phyloP scores from a whole-genome alignment of 1,139 yeast genomes.

The Saccharomyces hybrid region DNA sequence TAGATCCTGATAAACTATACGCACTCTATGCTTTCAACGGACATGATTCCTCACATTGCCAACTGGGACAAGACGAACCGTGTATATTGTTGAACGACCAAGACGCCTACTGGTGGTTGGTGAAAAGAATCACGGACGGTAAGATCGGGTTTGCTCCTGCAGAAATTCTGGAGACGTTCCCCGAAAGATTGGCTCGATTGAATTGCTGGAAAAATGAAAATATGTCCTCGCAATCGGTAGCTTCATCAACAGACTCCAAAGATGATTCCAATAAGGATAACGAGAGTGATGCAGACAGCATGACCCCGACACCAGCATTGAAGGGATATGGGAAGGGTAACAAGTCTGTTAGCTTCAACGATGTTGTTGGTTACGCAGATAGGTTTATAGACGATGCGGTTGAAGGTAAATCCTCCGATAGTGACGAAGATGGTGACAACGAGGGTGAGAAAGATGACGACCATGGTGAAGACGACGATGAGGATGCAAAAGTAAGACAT shows the following conservation, averaged over 20 bases:
- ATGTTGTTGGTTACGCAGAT: slow-evolving; percentile 31
- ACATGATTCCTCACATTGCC: slow-evolving; percentile 91
- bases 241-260: slow-evolving; percentile 3
- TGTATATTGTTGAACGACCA: slow-evolving; percentile 77
- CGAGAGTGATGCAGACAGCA: neutral
- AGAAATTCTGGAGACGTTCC: slow-evolving; percentile 86
- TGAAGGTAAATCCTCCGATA: slow-evolving; percentile 6
- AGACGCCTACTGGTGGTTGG: slow-evolving; percentile 96
- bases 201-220: slow-evolving; percentile 92
- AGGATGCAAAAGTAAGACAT: slow-evolving; percentile 9
- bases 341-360: slow-evolving; percentile 36
- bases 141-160: slow-evolving; percentile 94
- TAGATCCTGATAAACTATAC: slow-evolving; percentile 77
- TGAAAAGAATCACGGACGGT: slow-evolving; percentile 60
- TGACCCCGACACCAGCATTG: slow-evolving; percentile 8
- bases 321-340: slow-evolving; percentile 16
- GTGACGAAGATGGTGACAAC: slow-evolving; percentile 16
- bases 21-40: slow-evolving; percentile 86
- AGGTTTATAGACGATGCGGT: slow-evolving; percentile 25
- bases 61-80: slow-evolving; percentile 72
- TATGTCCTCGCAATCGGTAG: slow-evolving; percentile 21
- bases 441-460: slow-evolving; percentile 19
- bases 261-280: neutral
- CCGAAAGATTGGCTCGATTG: slow-evolving; percentile 82
- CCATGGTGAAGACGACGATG: slow-evolving; percentile 3